Evolutionary conservation across 2,329 filamentous ascomycete species (phyloP).

Genomic region (Fusarium napiforme): DNA sequence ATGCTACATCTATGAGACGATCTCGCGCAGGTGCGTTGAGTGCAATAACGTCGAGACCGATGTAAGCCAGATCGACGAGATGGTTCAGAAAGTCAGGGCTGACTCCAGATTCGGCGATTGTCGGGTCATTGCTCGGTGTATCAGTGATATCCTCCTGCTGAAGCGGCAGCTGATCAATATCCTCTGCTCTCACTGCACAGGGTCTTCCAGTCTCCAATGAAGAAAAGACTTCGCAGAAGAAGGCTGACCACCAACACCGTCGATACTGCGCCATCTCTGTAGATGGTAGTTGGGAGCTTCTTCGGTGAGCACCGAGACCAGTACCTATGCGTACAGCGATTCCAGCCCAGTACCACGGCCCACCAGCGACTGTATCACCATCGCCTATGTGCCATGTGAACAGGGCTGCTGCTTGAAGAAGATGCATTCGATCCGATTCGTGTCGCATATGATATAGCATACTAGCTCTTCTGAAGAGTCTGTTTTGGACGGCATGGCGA

Average conservation of each 20-base stretch:
- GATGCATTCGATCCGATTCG: constrained; percentile 40
- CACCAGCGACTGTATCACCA: constrained; percentile 37
- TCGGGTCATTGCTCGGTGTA: constrained; percentile 6
- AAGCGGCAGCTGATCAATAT: constrained; percentile 40
- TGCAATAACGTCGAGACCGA: constrained; percentile 37
- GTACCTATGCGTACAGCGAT: constrained; percentile 39
- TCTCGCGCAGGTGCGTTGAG: constrained; percentile 37
- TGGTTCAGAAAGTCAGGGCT: constrained; percentile 39
- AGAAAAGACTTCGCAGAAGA: constrained; percentile 41
- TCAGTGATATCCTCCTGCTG: constrained; percentile 35
- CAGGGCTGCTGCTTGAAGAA: constrained; percentile 36
- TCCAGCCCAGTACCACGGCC: constrained; percentile 43
- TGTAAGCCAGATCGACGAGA: constrained; percentile 39
- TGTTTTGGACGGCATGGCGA: constrained; percentile 43
- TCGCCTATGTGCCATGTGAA: constrained; percentile 44
- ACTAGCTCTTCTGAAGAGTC: constrained; percentile 39
- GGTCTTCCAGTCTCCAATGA: constrained; percentile 38
- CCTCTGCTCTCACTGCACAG: constrained; percentile 39
- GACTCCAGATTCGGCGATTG: background rate
- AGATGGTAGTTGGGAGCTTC: constrained; percentile 34
- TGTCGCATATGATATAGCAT: constrained; percentile 44
- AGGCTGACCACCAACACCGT: constrained; percentile 42
- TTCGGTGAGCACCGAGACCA: constrained; percentile 34
- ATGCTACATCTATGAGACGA: constrained; percentile 26
- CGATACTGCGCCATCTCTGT: constrained; percentile 40